phyloP scores from a whole-genome alignment of 495 filamentous ascomycete species.

The Pseudotulostoma volvatum region DNA sequence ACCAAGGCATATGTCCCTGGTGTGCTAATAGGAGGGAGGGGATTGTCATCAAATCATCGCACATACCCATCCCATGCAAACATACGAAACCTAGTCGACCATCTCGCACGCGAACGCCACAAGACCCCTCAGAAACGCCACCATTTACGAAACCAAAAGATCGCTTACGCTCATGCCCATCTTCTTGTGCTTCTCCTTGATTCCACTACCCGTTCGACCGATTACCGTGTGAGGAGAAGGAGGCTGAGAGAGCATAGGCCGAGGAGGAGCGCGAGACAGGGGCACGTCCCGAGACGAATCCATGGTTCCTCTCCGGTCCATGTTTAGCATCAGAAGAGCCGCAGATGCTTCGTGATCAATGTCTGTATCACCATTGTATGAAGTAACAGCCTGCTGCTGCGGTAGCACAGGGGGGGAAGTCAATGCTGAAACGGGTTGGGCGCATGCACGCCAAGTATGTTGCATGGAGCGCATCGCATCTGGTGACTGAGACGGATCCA shows the following conservation, averaged over 20 bases:
- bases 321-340: conserved; percentile 65
- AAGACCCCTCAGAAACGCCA: neutral
- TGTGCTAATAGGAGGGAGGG: no score
- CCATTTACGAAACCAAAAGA: conserved; percentile 41
- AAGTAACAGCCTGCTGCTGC: conserved; percentile 4
- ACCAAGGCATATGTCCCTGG: no score
- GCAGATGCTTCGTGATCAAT: conserved; percentile 67
- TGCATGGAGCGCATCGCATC: conserved; percentile 4
- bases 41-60: no score
- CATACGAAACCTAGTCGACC: no score
- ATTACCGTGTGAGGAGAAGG: conserved; percentile 3
- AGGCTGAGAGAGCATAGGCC: conserved; percentile 10
- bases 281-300: conserved; percentile 19
- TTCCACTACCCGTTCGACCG: conserved; percentile 1
- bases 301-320: conserved; percentile 38
- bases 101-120: neutral
- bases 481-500: conserved; percentile 17
- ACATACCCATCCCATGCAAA: no score
- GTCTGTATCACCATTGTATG: conserved; percentile 21
- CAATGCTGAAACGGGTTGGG: conserved; percentile 11
- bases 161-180: conserved; percentile 67
- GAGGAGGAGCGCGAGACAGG: conserved; percentile 8
- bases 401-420: conserved; percentile 22
- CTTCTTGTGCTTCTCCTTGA: conserved; percentile 11
- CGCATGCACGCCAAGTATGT: conserved; percentile 10